These are phyloP conservation scores for Rosa persica DNA, from an alignment of 306 rosid genomes.

Conservation along the genomic window DNA sequence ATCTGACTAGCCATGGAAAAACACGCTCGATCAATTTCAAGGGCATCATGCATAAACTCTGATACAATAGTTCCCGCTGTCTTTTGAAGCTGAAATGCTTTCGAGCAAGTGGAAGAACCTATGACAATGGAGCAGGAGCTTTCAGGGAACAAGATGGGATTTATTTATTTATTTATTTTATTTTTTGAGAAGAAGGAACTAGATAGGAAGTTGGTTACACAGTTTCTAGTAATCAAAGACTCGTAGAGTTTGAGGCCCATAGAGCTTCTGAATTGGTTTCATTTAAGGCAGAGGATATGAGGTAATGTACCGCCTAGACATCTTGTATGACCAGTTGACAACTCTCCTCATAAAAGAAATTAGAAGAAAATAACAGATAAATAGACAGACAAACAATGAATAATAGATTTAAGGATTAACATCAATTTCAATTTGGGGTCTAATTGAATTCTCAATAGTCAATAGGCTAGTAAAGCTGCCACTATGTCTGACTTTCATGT, in stretches of 20 bases:
- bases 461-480: neutral
- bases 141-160: conserved; percentile 22
- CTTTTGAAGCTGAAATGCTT: conserved; percentile 83
- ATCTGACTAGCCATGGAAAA: conserved; percentile 87
- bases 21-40: conserved; percentile 90
- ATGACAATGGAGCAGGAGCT: conserved; percentile 27
- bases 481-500: neutral
- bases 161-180: no score
- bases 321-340: conserved; percentile 1
- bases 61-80: conserved; percentile 88
- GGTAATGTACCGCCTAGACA: conserved; percentile 25
- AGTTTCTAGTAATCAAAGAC: conserved; percentile 27
- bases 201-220: conserved; percentile 13
- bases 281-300: conserved; percentile 13
- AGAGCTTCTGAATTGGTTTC: conserved; percentile 21
- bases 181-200: neutral
- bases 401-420: neutral
- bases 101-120: conserved; percentile 99
- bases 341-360: conserved; percentile 21
- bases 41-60: conserved; percentile 96
- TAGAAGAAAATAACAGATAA: neutral
- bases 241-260: neutral
- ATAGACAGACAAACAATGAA: no score
- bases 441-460: neutral
- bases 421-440: neutral